These are phyloP conservation scores for Acanthamoeba lenticulata DNA, from an alignment of 208 protist species.

Conservation along the genomic window DNA sequence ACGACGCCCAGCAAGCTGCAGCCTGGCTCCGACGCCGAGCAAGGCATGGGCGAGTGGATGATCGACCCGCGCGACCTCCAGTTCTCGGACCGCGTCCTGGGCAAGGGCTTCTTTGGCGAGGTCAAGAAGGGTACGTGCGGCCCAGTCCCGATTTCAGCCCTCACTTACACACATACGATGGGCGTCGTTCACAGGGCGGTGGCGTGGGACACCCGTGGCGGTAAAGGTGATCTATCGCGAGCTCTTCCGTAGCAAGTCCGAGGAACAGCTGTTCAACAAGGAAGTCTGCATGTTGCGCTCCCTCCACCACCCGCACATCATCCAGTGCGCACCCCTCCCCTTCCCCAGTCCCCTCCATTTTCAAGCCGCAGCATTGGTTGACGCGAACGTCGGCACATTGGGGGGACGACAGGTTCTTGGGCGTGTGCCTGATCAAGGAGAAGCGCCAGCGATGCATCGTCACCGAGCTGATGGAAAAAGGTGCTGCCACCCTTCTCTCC, in stretches of 20 bases:
- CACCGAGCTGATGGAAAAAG: slow-evolving; percentile 30
- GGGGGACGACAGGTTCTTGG: neutral
- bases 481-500: neutral
- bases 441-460: slow-evolving; percentile 42
- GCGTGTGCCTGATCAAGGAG: slow-evolving; percentile 1
- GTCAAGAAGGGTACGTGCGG: neutral
- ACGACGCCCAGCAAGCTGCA: neutral
- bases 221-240: neutral
- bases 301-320: slow-evolving; percentile 4
- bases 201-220: slow-evolving; percentile 21
- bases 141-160: neutral
- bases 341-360: neutral
- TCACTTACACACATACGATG: neutral
- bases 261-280: slow-evolving; percentile 5
- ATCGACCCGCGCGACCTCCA: slow-evolving; percentile 7
- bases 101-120: slow-evolving; percentile 35
- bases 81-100: neutral
- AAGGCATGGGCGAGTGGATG: neutral
- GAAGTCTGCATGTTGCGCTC: slow-evolving; percentile 36
- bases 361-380: neutral
- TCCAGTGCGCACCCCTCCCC: neutral
- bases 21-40: neutral
- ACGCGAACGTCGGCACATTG: too few species aligned
- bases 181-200: neutral
- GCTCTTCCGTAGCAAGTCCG: neutral